These are phyloP conservation scores for Phytophthora megakarya DNA, from an alignment of 352 stramenopile genomes.

Conservation along the genomic window DNA sequence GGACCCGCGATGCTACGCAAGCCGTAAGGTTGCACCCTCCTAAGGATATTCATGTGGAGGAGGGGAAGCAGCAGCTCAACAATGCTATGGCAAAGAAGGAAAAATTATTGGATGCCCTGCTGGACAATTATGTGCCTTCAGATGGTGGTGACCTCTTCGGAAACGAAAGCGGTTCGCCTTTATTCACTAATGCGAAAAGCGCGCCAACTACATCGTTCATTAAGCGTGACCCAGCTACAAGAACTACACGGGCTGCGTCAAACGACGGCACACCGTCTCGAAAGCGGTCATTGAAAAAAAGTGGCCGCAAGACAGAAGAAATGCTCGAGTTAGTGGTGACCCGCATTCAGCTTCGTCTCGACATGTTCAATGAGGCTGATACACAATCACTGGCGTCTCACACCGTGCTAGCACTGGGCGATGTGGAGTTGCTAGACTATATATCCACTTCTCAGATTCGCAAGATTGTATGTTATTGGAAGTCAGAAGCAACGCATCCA, in stretches of 20 bases:
- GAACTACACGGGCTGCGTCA: slow-evolving; percentile 29
- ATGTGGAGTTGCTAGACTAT: slow-evolving; percentile 88
- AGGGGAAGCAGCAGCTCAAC: slow-evolving; percentile 9
- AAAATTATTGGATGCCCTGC: slow-evolving; percentile 76
- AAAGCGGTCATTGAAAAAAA: slow-evolving; percentile 80
- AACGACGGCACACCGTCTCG: slow-evolving; percentile 26
- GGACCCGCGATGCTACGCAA: slow-evolving; percentile 62
- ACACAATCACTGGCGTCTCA: slow-evolving; percentile 76
- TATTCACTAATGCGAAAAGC: slow-evolving; percentile 53
- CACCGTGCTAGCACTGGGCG: slow-evolving; percentile 71
- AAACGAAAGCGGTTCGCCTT: slow-evolving; percentile 28
- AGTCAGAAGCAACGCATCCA: slow-evolving; percentile 80
- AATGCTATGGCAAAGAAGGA: slow-evolving; percentile 50
- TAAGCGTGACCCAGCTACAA: slow-evolving; percentile 35
- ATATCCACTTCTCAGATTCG: slow-evolving; percentile 91
- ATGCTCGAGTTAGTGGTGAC: slow-evolving; percentile 87
- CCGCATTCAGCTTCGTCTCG: slow-evolving; percentile 82
- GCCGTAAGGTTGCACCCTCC: slow-evolving; percentile 32
- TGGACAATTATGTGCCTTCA: slow-evolving; percentile 86
- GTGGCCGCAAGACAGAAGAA: slow-evolving; percentile 86
- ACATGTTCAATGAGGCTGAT: slow-evolving; percentile 84
- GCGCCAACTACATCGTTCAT: slow-evolving; percentile 42
- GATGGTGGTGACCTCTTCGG: slow-evolving; percentile 61
- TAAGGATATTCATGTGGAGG: slow-evolving; percentile 6
- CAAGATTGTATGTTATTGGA: slow-evolving; percentile 92